phyloP scores from a whole-genome alignment of 768 basidiomycete genomes.

The Russula lepida region DNA sequence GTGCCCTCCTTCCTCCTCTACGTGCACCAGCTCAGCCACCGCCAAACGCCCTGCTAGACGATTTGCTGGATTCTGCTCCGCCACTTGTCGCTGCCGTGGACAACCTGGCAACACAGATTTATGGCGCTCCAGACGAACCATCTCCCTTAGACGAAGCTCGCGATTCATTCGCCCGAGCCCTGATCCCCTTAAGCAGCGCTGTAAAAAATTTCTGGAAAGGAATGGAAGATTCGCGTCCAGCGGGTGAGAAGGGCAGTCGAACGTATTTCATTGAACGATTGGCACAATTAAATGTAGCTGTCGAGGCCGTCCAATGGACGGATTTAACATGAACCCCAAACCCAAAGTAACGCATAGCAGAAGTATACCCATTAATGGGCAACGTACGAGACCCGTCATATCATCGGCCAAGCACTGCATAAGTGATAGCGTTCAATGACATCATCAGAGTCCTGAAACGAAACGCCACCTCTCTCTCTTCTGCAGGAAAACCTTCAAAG shows the following conservation, averaged over 20 bases:
- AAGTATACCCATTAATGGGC: too few relatives aligned
- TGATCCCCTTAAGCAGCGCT: conserved; percentile 1
- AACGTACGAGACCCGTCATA: background rate
- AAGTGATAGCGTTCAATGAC: background rate
- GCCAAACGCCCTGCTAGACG: conserved; percentile 11
- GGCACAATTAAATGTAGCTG: conserved; percentile 8
- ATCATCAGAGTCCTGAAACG: background rate
- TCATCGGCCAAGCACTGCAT: background rate
- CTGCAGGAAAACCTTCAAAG: background rate
- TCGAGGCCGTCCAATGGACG: conserved; percentile 6
- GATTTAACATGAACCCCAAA: background rate
- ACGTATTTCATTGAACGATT: conserved; percentile 12
- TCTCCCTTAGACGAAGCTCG: conserved; percentile 3
- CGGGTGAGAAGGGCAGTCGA: conserved; percentile 1
- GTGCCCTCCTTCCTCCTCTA: background rate
- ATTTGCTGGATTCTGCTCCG: conserved; percentile 11
- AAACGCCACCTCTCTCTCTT: background rate
- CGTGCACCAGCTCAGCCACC: background rate
- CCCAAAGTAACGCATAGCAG: background rate
- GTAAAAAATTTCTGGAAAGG: conserved; percentile 17
- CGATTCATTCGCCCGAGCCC: conserved; percentile 12
- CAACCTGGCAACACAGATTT: conserved; percentile 13
- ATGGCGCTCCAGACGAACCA: background rate
- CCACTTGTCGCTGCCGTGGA: conserved; percentile 16
- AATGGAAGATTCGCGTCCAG: conserved; percentile 2